Conservation (phyloP, 2,329 filamentous ascomycete genomes). For the Anisogramma anomala region DNA sequence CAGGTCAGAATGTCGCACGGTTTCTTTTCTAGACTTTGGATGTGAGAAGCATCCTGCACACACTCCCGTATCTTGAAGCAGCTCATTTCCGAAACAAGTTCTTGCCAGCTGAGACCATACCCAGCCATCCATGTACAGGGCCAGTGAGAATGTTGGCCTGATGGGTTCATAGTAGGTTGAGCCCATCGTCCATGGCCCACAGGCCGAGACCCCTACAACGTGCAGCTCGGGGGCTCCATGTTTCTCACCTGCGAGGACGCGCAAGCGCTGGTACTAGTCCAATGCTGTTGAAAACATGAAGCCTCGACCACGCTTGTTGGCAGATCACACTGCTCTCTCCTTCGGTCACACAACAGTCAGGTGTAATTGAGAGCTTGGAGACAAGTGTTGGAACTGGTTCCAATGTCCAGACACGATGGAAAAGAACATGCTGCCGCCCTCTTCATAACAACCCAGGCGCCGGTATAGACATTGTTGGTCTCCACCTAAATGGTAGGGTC, state of each 20-base stretch:
- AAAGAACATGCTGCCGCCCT: conserved; percentile 12
- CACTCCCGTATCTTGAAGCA: neutral
- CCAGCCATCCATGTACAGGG: neutral
- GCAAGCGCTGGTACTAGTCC: neutral
- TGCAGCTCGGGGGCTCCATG: neutral
- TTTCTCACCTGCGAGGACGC: conserved; percentile 1
- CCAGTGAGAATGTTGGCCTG: neutral
- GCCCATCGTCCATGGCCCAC: neutral
- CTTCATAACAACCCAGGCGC: conserved; percentile 15
- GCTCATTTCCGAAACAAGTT: neutral
- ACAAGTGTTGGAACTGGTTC: conserved; percentile 19
- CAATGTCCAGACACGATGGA: conserved; percentile 2
- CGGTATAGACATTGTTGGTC: conserved; percentile 8
- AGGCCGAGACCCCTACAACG: neutral
- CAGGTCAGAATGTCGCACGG: neutral
- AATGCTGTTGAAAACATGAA: neutral
- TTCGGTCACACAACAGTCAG: neutral
- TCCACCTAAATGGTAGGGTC: conserved; percentile 10
- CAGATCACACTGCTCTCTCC: neutral
- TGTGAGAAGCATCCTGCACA: neutral
- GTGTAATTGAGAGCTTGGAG: neutral
- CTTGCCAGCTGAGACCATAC: neutral
- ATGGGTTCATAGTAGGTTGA: neutral
- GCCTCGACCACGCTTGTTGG: neutral
- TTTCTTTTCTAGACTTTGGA: conserved; percentile 3